Evolutionary conservation across 1,284 basidiomycete species (phyloP), one percentile per base, ranked within the genome.

Genomic region (Pisolithus thermaeus): DNA sequence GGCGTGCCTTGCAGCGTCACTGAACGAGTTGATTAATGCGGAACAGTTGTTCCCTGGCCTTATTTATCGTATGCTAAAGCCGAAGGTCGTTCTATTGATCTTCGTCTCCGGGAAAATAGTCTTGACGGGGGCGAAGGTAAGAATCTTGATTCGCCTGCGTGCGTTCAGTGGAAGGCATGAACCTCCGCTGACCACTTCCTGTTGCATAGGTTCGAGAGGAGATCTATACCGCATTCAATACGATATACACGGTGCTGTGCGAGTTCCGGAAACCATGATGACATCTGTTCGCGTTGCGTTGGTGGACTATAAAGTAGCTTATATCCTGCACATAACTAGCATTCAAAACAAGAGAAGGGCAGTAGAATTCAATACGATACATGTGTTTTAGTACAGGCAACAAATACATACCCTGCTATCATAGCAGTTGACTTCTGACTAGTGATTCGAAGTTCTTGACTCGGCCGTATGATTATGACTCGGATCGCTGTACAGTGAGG

Each of bases 61-160:
- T 44, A 99, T 99, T 69, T 99, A 99, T 69, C 91, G 97, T 62
- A 99, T 99, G 97, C 91, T 98, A 74, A 98, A 99, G 73, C 97
- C 97, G 12, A 99, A 99, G 74, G 97, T 99, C 58, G 97, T 99
- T 49, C 76, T 99, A 35, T 80, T 99, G 52, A 99, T 99, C 67
- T 99, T 99, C 72, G 97, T 99, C 11, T 98, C 94, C 18, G 97
- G 97, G 54, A 99, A 99, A 79, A 98, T 99, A 62, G 96, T 99
- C 55, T 77, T 99, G 64, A 99, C 97, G 16, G 96, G 97, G 70
- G 97, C 96, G 43, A 99, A 99, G 86, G 94, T 93, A 72, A 69
- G 64, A 57, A 59, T 61, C 59, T 58, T 49, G 61, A 16, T 50
- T 56, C 49, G 54, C 32, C 52, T 51, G 51, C 54, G 9, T 8